Conservation (phyloP, 495 filamentous ascomycete genomes). For the Aspergillus sparsus region DNA sequence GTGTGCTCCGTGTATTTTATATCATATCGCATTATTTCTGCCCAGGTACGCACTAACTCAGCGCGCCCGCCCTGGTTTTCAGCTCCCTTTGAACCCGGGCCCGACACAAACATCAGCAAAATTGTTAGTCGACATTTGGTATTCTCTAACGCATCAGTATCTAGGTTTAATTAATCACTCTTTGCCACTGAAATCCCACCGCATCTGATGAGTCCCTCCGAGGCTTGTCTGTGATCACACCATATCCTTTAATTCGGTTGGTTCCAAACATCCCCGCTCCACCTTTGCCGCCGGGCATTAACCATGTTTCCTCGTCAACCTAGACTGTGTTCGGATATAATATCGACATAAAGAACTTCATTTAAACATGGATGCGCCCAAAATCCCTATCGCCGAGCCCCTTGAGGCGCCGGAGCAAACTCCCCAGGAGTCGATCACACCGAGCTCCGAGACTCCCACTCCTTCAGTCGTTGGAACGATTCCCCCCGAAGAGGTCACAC, state of each 20-base stretch:
- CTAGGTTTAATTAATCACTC: slow-evolving; percentile 2
- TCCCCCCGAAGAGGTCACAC: slow-evolving; percentile 36
- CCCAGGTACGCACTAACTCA: neutral
- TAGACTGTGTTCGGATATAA: slow-evolving; percentile 8
- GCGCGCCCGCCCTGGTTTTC: slow-evolving; percentile 5
- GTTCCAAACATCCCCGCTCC: slow-evolving; percentile 23
- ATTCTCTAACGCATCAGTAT: slow-evolving; percentile 7
- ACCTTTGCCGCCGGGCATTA: slow-evolving; percentile 15
- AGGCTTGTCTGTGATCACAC: slow-evolving; percentile 16
- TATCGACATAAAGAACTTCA: neutral
- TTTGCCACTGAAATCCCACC: slow-evolving; percentile 7
- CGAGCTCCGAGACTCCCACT: slow-evolving; percentile 25
- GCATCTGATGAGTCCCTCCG: slow-evolving; percentile 14
- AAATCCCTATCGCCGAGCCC: slow-evolving; percentile 27
- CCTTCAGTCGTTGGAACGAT: slow-evolving; percentile 36
- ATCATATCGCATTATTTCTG: neutral
- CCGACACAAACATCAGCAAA: neutral
- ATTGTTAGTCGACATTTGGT: neutral
- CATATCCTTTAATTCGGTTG: slow-evolving; percentile 22
- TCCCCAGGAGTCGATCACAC: slow-evolving; percentile 27
- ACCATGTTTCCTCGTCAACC: slow-evolving; percentile 23
- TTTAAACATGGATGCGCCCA: slow-evolving; percentile 34
- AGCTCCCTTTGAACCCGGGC: slow-evolving; percentile 6
- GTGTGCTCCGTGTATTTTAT: slow-evolving; percentile 4
- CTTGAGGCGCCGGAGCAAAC: slow-evolving; percentile 27